Percentiles rank a stretch among this genome's conserved stretches.
phyloP scores from a whole-genome alignment of 495 filamentous ascomycete genomes.

The Rhizodiscina lignyota region DNA sequence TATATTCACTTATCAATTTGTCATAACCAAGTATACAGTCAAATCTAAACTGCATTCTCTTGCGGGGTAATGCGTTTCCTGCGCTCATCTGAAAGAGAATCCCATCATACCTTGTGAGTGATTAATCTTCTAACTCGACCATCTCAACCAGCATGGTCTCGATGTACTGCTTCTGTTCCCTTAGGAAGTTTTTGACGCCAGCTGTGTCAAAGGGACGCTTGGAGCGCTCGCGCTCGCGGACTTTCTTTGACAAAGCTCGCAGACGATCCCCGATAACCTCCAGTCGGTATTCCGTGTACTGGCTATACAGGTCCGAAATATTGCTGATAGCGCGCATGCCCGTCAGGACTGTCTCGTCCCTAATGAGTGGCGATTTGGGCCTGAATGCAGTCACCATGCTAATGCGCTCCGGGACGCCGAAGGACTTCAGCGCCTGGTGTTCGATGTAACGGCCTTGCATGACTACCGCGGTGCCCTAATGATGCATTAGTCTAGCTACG shows the following conservation, averaged over 20 bases:
- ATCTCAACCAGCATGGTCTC: conserved; percentile 40
- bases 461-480: conserved; percentile 11
- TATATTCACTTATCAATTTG: too few relatives aligned
- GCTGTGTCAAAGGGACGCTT: conserved; percentile 18
- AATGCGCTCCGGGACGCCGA: conserved; percentile 10
- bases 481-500: conserved; percentile 1
- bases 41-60: too few relatives aligned
- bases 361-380: conserved; percentile 6
- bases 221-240: conserved; percentile 13
- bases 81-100: too few relatives aligned
- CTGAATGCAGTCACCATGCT: conserved; percentile 14
- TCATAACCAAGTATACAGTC: too few relatives aligned
- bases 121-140: conserved; percentile 36
- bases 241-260: conserved; percentile 9
- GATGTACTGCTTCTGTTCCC: conserved; percentile 36
- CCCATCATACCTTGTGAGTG: too few relatives aligned
- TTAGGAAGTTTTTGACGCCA: conserved; percentile 24
- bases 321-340: conserved; percentile 8
- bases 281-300: conserved; percentile 52
- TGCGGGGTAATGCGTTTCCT: too few relatives aligned
- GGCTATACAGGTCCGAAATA: conserved; percentile 35
- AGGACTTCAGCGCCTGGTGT: conserved; percentile 10
- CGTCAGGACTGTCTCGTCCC: conserved; percentile 7
- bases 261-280: conserved; percentile 47
- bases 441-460: conserved; percentile 12